Base-by-base conservation (phyloP, 768 basidiomycete genomes). In the Cyathus striatus region DNA sequence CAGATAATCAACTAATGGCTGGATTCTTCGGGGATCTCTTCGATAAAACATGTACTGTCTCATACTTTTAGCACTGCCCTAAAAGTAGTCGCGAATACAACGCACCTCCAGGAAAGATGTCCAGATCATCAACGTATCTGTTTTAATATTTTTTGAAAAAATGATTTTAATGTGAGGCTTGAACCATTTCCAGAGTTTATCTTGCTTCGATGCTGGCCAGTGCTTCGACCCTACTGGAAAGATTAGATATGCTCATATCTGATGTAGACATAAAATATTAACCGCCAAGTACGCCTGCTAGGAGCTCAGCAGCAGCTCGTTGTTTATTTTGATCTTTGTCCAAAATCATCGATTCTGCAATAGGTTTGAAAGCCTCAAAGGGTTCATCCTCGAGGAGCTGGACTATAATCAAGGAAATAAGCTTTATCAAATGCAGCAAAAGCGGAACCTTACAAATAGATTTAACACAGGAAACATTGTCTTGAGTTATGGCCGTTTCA, bases 251-350 rank as follows among this genome's bases (percentile, higher is more conserved):
- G 17, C 12, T 30, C 22, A 22, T 25, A 38, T 27, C 18, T 23
- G 14, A 32, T 30, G 14, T 21, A 20, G 41, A 20, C 25, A 6
- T 16, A 37, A 14, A 1, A 30, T 21, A 33, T 20, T 57, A 54
- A 76, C 83, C 85, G 48, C 75, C 73, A 18, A 87, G 59, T n/a
- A 86, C 47, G 20, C 86, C 86, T 2, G 86, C 87, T 6, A 92
- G 58, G 41, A 93, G 69, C 60, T 96, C 92, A 4, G 90, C 90
- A 6, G 88, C 83, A 2, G 88, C 90, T 23, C 92, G 73, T 56
- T 90, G 90, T 64, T 91, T 90, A 63, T 94, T 86, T 46, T 89
- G 83, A 49, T 88, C 81, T 47, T 83, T 78, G 53, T 88, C 76
- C 6, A 62, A 59, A 16, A 91, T 64, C n/a, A 87, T 62, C 23